These are phyloP conservation scores for Cucurbita argyrosperma DNA, from an alignment of 306 rosid genomes.

Conservation along the genomic window DNA sequence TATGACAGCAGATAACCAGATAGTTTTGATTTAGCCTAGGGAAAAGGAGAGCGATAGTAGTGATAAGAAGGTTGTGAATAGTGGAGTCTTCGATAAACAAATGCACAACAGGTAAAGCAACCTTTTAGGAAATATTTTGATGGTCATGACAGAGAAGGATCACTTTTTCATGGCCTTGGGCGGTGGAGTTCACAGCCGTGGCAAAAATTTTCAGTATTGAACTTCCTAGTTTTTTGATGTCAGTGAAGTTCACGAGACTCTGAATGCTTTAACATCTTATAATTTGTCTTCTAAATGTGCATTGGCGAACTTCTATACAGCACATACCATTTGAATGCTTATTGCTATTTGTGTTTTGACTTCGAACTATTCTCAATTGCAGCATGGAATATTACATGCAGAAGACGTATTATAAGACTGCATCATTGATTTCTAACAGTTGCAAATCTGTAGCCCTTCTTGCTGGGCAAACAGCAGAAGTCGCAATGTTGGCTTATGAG, in stretches of 20 bases:
- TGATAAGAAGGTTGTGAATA: background rate
- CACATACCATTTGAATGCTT: background rate
- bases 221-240: background rate
- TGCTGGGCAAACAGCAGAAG: constrained; percentile 88
- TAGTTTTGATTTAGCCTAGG: background rate
- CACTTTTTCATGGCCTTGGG: background rate
- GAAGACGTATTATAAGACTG: constrained; percentile 88
- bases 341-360: background rate
- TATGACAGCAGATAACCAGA: background rate
- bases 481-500: constrained; percentile 66
- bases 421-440: constrained; percentile 86
- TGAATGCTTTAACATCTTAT: background rate
- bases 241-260: background rate
- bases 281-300: background rate
- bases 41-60: background rate
- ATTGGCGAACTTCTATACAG: background rate
- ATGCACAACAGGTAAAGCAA: background rate
- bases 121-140: background rate
- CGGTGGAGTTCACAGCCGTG: background rate
- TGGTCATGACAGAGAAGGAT: background rate
- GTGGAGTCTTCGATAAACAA: background rate
- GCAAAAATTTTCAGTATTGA: background rate
- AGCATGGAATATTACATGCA: constrained; percentile 92
- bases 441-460: constrained; percentile 95
- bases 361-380: constrained; percentile 13